Evolutionary conservation across 441 rosid genomes (phyloP).

Genomic region (Macaranga tanarius): DNA sequence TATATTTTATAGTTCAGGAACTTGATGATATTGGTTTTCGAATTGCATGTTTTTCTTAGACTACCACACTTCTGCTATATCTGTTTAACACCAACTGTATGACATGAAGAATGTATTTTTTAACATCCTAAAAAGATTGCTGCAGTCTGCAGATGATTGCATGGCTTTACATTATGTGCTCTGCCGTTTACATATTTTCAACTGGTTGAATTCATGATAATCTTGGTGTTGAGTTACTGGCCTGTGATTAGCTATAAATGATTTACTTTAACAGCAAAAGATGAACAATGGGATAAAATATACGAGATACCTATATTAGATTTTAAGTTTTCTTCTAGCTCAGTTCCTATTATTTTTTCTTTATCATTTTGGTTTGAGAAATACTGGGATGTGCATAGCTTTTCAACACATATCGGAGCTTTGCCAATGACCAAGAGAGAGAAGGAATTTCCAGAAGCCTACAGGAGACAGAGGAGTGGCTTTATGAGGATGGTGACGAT

Average conservation of each 20-base stretch:
- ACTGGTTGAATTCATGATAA: neutral
- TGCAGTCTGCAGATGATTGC: neutral
- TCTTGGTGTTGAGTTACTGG: slow-evolving; percentile 7
- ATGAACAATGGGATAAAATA: neutral
- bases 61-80: neutral
- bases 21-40: neutral
- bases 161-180: neutral
- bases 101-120: neutral
- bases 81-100: neutral
- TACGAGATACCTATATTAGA: neutral
- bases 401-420: slow-evolving; percentile 52
- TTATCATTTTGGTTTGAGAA: neutral
- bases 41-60: neutral
- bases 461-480: slow-evolving; percentile 68
- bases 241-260: neutral
- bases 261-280: neutral
- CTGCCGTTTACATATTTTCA: too few relatives aligned
- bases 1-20: neutral
- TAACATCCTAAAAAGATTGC: neutral
- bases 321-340: neutral
- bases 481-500: slow-evolving; percentile 58
- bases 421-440: slow-evolving; percentile 50
- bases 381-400: slow-evolving; percentile 34
- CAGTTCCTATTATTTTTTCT: too few relatives aligned
- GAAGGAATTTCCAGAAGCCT: slow-evolving; percentile 53